These are phyloP conservation scores for Macrolepiota albuminosa DNA, from an alignment of 768 basidiomycete species.

Conservation along the genomic window DNA sequence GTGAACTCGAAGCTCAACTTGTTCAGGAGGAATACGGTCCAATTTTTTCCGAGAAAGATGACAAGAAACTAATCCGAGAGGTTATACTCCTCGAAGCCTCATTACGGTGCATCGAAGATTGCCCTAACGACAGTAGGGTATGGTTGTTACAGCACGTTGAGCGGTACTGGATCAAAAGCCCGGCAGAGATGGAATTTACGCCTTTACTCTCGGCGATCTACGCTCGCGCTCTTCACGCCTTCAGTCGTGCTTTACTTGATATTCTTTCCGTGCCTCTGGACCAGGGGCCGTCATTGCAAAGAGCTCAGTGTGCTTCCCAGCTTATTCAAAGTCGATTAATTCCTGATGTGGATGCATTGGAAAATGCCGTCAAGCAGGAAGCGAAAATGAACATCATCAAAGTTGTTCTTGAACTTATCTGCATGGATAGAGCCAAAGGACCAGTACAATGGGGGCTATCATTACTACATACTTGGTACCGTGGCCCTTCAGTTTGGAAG, in stretches of 20 bases:
- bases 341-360: constrained; percentile 41
- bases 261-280: constrained; percentile 18
- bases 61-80: constrained; percentile 26
- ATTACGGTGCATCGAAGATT: constrained; percentile 48
- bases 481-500: constrained; percentile 35
- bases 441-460: constrained; percentile 26
- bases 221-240: constrained; percentile 37
- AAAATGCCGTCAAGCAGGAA: constrained; percentile 23
- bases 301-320: constrained; percentile 28
- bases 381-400: constrained; percentile 35
- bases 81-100: constrained; percentile 43
- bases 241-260: constrained; percentile 22
- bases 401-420: constrained; percentile 37
- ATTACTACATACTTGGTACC: constrained; percentile 35
- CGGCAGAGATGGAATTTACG: constrained; percentile 28
- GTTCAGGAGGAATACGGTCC: constrained; percentile 50
- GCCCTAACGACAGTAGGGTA: constrained; percentile 35
- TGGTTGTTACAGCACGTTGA: constrained; percentile 52
- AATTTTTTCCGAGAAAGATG: constrained; percentile 31
- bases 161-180: constrained; percentile 46
- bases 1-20: constrained; percentile 39
- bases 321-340: constrained; percentile 43
- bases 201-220: constrained; percentile 44
- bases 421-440: constrained; percentile 22
- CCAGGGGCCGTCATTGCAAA: constrained; percentile 9